Conservation (phyloP, 768 basidiomycete species). For the Phaffia australis region DNA sequence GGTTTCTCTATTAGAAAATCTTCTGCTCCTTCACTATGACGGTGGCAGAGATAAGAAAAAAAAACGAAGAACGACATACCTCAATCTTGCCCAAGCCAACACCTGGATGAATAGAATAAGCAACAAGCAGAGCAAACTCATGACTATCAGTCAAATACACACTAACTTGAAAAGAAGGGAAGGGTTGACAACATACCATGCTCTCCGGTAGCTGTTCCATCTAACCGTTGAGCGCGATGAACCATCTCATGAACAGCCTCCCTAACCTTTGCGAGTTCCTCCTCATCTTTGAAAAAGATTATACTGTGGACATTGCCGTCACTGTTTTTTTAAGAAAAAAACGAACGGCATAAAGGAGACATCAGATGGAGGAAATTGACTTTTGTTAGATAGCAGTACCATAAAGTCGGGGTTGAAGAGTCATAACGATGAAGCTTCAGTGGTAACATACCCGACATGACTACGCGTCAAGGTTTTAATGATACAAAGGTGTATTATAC, state of each 20-base stretch:
- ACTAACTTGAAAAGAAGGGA: neutral
- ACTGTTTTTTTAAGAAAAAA: no score
- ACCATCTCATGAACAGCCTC: slow-evolving; percentile 33
- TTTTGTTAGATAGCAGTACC: slow-evolving; percentile 4
- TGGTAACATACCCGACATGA: no score
- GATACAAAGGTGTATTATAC: no score
- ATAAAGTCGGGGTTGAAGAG: neutral
- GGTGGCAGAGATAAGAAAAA: neutral
- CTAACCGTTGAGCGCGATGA: slow-evolving; percentile 39
- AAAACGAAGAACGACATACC: slow-evolving; percentile 2
- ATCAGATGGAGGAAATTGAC: no score
- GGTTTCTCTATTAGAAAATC: slow-evolving; percentile 4
- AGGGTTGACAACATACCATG: slow-evolving; percentile 15
- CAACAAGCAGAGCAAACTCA: neutral
- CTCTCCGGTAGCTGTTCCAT: slow-evolving; percentile 41
- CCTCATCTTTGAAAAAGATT: slow-evolving; percentile 34
- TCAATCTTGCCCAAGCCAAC: slow-evolving; percentile 70
- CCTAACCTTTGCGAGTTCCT: slow-evolving; percentile 28
- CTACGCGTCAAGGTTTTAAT: no score
- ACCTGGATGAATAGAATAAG: slow-evolving; percentile 38
- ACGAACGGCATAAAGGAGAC: slow-evolving; percentile 29
- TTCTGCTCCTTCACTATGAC: neutral
- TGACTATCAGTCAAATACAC: no score
- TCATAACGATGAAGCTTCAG: neutral
- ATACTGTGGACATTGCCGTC: slow-evolving; percentile 42